Percentiles rank a stretch among this genome's conserved stretches.
phyloP scores from a whole-genome alignment of 2,329 filamentous ascomycete genomes.

The Neofusicoccum ribis region DNA sequence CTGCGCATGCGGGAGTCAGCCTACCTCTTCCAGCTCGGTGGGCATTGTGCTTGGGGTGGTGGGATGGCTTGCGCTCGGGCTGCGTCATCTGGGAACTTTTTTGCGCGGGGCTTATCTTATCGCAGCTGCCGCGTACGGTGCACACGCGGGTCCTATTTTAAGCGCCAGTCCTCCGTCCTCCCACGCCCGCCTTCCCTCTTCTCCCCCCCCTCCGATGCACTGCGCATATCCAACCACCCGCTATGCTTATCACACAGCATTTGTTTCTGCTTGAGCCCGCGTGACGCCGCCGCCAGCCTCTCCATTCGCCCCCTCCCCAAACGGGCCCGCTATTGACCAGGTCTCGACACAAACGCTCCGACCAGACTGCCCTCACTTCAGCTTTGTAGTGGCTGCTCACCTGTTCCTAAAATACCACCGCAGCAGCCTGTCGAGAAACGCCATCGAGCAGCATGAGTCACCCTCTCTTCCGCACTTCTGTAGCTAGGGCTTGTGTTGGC shows the following conservation, averaged over 20 bases:
- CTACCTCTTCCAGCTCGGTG: slow-evolving; percentile 52
- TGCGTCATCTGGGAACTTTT: slow-evolving; percentile 19
- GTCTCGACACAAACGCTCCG: neutral
- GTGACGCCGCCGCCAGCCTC: neutral
- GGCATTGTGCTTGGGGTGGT: slow-evolving; percentile 39
- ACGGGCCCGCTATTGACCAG: neutral
- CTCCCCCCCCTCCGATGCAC: neutral
- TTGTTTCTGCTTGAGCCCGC: neutral
- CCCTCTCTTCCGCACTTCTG: neutral
- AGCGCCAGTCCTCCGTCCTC: neutral
- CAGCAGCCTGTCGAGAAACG: neutral
- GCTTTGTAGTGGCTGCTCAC: neutral
- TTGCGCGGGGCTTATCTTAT: slow-evolving; percentile 16
- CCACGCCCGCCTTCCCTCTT: neutral
- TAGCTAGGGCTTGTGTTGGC: no score
- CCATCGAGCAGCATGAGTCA: neutral
- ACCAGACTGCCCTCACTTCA: neutral
- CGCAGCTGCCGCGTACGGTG: neutral
- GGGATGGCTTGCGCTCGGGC: neutral
- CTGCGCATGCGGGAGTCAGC: neutral
- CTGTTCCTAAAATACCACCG: slow-evolving; percentile 8
- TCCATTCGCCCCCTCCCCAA: neutral
- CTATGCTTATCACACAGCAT: slow-evolving; percentile 3
- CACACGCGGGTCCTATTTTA: slow-evolving; percentile 4
- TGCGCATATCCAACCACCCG: neutral